A percentile compares a stretch with the other conserved stretches of the same genome.
Evolutionary conservation across 257 asterid genomes (phyloP).

Genomic region (Striga asiatica): DNA sequence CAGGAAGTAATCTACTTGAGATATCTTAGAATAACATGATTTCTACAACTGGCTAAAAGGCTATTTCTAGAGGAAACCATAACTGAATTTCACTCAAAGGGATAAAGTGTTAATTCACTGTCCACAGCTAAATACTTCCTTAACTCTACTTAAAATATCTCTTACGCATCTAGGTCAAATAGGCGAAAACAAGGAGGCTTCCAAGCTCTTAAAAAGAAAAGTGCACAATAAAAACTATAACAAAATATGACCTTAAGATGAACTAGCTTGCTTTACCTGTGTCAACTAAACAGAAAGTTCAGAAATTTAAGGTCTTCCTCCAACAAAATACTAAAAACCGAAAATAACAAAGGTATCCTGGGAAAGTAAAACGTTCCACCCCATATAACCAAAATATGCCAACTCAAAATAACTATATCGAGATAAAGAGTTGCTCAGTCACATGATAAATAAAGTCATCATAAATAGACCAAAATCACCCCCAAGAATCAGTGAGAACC

Average conservation of each 20-base stretch:
- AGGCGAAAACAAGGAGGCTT: neutral
- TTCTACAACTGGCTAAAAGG: neutral
- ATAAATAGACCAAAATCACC: conserved; percentile 9
- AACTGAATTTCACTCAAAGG: neutral
- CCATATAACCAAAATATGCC: neutral
- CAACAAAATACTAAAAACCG: conserved; percentile 3
- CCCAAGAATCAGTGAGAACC: neutral
- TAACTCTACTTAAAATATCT: neutral
- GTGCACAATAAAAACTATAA: neutral
- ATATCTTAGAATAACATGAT: neutral
- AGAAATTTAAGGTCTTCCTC: conserved; percentile 1
- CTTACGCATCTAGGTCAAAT: neutral
- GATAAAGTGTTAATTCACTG: neutral
- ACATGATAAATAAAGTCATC: conserved; percentile 1
- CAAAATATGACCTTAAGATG: too few species aligned
- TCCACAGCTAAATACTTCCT: conserved; percentile 7
- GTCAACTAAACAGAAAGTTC: too few species aligned
- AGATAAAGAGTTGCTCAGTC: neutral
- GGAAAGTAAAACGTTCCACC: neutral
- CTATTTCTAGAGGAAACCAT: neutral
- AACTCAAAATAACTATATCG: neutral
- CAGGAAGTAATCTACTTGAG: neutral
- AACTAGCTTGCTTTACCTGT: too few species aligned
- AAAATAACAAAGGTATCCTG: neutral
- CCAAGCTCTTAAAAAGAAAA: neutral